Evolutionary conservation across 768 basidiomycete species (phyloP), one percentile per base, ranked within the genome.

Genomic region (Rhizopogon vinicolor): DNA sequence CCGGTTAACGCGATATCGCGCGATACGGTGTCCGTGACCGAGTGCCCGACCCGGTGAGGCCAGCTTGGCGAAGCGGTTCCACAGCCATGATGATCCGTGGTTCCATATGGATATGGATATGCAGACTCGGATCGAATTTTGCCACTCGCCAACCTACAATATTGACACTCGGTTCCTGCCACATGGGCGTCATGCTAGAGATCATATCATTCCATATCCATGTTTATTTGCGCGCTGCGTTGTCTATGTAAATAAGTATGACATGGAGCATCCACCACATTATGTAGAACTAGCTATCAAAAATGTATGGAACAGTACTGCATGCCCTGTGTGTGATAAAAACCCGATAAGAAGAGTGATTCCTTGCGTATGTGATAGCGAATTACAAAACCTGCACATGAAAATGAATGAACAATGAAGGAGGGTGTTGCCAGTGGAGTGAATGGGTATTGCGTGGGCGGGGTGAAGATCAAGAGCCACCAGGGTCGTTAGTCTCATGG

Each of bases 401-500:
- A 22, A 41, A 31, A 33, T 16, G 22, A 58, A 33, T 1, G 51
- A 53, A 58, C 56, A 52, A 60, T 53, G 44, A 45, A 56, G 46
- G 31, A 50, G 56, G 56, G 22, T 41, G 46, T 50, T 58, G 57
- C 57, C 57, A 60, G 59, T 45, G 57, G 59, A 59, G 58, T 28
- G 9, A 37, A 45, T 62, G 62, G 55, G 46, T 52, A 45, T 54
- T 60, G 59, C 54, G 62, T 56, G 55, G 61, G 58, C 56, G 62
- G 53, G 56, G 53, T 60, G 62, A 53, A 58, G 62, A 59, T 53
- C 68, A 63, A 68, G 58, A 69, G 63, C 78, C 78, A 65, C 77
- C 74, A 57, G 77, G 76, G 76, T 74, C 71, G 67, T 73, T 60
- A 69, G 65, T 64, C 68, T 74, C 73, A 65, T 75, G 65, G 49